Base-by-base conservation (phyloP, 2,329 filamentous ascomycete genomes). In the Fusarium sp. region DNA sequence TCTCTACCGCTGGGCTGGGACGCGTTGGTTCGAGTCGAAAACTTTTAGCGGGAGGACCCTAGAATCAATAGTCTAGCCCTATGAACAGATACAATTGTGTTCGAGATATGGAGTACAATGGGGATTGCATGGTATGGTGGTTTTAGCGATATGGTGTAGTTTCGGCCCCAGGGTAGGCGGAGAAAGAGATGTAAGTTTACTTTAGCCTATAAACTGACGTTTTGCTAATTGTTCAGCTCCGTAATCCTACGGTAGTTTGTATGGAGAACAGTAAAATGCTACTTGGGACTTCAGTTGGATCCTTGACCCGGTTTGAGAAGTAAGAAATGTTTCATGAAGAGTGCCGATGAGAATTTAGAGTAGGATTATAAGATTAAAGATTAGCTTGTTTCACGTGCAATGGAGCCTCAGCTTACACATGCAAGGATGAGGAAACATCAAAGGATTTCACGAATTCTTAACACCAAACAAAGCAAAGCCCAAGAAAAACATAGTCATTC, bases 401-500 rank as follows among this genome's bases (percentile, higher is more conserved):
- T 8, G 41, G 27, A 33, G 45, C 56, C 37, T 19, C 41, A 33
- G n/a, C 44, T 44, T 37, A 27, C 14, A 29, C 2, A 15, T 3
- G 23, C 35, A 37, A 23, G 27, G 25, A 27, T 27, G 38, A 39
- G 12, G 27, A 8, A 42, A 25, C n/a, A n/a, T 48, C 7, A 8
- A 19, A 41, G 4, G 12, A 15, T 23, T 29, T 51, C 60, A 66
- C 7, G 12, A 18, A 39, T 23, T 27, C 12, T 18, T 44, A 18
- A 45, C 16, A 33, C 39, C 11, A 16, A 42, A 31, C 7, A 51
- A 14, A 29, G 23, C 25, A 23, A 48, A 35, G 45, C 42, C 44
- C 55, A 65, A 63, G 29, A 33, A 31, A 60, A 59, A 46, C 39
- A 4, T 58, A 57, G 41, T 54, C 45, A 62, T 73, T 73, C 31